Evolutionary conservation across 1,284 basidiomycete species (phyloP).

Genomic region (Erythrobasidium hasegawianum): DNA sequence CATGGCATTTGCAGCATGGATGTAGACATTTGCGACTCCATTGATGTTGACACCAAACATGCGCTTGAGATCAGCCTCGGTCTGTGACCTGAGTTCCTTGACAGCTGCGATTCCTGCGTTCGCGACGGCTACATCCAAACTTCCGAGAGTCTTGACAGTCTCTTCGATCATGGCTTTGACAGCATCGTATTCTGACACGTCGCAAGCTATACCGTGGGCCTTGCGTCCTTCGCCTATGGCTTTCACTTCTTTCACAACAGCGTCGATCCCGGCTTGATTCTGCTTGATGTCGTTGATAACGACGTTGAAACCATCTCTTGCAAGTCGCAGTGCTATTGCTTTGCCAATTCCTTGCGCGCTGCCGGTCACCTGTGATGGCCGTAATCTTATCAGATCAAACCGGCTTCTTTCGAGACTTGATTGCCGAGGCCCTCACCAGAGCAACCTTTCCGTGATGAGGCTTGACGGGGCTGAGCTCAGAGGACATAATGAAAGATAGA

Average conservation of each 20-base stretch:
- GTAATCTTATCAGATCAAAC: background rate
- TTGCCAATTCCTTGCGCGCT: conserved; percentile 61
- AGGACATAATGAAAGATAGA: conserved; percentile 7
- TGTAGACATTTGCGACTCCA: conserved; percentile 33
- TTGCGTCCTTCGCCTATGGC: conserved; percentile 27
- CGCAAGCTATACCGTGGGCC: conserved; percentile 22
- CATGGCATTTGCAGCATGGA: conserved; percentile 34
- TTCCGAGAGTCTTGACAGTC: conserved; percentile 27
- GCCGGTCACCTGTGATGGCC: conserved; percentile 53
- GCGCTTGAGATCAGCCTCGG: conserved; percentile 25
- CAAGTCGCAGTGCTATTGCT: conserved; percentile 57
- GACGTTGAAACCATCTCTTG: conserved; percentile 58
- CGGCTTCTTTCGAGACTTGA: background rate
- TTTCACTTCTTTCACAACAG: conserved; percentile 30
- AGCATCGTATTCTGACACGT: conserved; percentile 30
- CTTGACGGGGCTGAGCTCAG: conserved; percentile 30
- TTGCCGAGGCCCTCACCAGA: conserved; percentile 7
- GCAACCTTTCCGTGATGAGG: conserved; percentile 9
- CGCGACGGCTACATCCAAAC: conserved; percentile 24
- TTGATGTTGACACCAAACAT: conserved; percentile 35
- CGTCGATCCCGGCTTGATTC: conserved; percentile 18
- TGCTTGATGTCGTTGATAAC: conserved; percentile 56
- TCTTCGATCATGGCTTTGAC: conserved; percentile 33
- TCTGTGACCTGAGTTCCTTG: conserved; percentile 15
- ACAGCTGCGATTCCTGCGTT: conserved; percentile 35